Evolutionary conservation across 2,329 filamentous ascomycete genomes (phyloP).

Genomic region (Pseudocercospora eumusae): DNA sequence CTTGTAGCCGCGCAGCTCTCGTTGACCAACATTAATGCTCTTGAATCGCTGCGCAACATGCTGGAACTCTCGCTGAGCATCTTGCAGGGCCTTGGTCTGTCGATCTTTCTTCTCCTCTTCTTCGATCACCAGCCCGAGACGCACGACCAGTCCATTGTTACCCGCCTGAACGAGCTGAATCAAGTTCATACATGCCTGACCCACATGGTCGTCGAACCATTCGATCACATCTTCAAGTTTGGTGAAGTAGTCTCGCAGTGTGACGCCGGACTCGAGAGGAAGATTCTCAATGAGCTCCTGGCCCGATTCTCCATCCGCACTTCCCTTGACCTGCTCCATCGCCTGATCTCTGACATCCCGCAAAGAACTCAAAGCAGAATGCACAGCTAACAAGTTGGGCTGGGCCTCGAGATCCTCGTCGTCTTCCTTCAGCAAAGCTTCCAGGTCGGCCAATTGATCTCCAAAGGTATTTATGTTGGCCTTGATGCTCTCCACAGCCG

Average conservation of each 20-base stretch:
- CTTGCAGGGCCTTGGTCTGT: slow-evolving; percentile 84
- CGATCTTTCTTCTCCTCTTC: slow-evolving; percentile 96
- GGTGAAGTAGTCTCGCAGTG: slow-evolving; percentile 85
- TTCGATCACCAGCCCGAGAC: slow-evolving; percentile 87
- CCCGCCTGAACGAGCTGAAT: slow-evolving; percentile 83
- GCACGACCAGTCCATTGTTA: slow-evolving; percentile 85
- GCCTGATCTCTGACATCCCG: slow-evolving; percentile 94
- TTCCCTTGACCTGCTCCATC: slow-evolving; percentile 82
- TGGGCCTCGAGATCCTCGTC: slow-evolving; percentile 85
- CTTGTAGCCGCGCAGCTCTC: slow-evolving; percentile 92
- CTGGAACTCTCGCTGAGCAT: slow-evolving; percentile 92
- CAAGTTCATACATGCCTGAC: slow-evolving; percentile 82
- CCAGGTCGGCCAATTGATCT: slow-evolving; percentile 71
- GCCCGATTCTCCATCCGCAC: slow-evolving; percentile 81
- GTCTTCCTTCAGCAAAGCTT: slow-evolving; percentile 77
- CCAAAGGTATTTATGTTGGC: slow-evolving; percentile 85
- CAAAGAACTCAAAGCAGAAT: slow-evolving; percentile 88
- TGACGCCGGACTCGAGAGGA: slow-evolving; percentile 65
- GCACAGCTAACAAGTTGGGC: slow-evolving; percentile 83
- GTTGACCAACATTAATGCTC: slow-evolving; percentile 83
- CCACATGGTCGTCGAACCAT: slow-evolving; percentile 95
- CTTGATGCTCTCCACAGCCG: slow-evolving; percentile 90
- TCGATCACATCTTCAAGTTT: slow-evolving; percentile 83
- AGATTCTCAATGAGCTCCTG: slow-evolving; percentile 85
- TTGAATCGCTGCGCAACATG: slow-evolving; percentile 92